A percentile compares a stretch with the other conserved stretches of the same genome.
Evolutionary conservation across 306 rosid genomes (phyloP).

Genomic region (Glycine latifolia): DNA sequence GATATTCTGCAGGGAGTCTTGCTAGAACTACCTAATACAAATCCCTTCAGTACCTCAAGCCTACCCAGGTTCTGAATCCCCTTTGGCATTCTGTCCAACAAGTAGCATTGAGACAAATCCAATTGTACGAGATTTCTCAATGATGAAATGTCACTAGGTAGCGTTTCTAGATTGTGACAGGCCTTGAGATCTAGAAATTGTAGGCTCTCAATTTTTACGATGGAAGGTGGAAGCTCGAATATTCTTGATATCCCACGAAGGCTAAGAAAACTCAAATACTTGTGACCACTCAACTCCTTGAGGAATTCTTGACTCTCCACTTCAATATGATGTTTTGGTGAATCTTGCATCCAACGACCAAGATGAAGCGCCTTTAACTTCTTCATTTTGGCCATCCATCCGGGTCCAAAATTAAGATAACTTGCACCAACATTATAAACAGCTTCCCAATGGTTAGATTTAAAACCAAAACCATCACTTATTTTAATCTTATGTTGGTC

Average conservation of each 20-base stretch:
- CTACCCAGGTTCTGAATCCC: constrained; percentile 42
- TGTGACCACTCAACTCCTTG: neutral
- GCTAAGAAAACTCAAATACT: constrained; percentile 20
- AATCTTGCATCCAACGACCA: constrained; percentile 34
- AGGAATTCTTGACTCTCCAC: neutral
- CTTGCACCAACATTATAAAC: constrained; percentile 42
- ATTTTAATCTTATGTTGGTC: neutral
- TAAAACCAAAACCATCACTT: neutral
- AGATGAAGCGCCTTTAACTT: constrained; percentile 22
- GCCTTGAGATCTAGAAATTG: constrained; percentile 42
- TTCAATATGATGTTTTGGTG: constrained; percentile 23
- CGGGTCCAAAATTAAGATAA: neutral
- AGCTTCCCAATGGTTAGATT: neutral
- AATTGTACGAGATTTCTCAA: constrained; percentile 44
- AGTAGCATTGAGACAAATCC: constrained; percentile 51
- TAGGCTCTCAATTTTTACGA: neutral
- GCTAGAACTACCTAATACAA: constrained; percentile 22
- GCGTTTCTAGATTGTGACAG: constrained; percentile 42
- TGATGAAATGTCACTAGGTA: constrained; percentile 41
- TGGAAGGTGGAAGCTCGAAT: neutral
- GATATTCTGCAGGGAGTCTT: constrained; percentile 14
- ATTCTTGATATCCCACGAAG: constrained; percentile 39
- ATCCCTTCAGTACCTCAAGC: constrained; percentile 55
- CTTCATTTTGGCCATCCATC: constrained; percentile 1
- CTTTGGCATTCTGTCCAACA: constrained; percentile 54